Conservation (phyloP, 306 rosid species). For the Inga laurina region DNA sequence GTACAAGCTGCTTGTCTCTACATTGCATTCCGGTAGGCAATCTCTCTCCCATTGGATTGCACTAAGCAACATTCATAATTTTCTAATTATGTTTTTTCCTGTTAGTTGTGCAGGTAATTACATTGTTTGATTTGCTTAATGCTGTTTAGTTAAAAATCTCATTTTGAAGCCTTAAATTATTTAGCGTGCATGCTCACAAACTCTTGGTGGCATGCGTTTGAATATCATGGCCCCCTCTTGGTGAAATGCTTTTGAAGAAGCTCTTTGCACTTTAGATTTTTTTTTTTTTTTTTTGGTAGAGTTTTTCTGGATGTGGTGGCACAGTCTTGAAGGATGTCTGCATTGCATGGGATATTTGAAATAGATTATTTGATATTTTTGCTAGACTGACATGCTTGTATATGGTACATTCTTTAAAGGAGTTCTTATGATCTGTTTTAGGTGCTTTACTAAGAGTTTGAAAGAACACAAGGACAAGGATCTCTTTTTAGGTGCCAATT, state of each 20-base stretch:
- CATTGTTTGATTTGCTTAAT: too few species aligned
- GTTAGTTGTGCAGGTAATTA: too few species aligned
- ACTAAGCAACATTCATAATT: background rate
- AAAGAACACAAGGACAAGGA: background rate
- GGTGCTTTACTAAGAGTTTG: background rate
- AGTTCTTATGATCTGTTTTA: background rate
- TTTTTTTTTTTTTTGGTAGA: background rate
- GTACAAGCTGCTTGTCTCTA: constrained; percentile 86
- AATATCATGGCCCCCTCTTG: too few species aligned
- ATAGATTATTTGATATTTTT: background rate
- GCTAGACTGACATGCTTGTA: background rate
- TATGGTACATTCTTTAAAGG: background rate
- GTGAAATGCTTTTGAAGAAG: background rate
- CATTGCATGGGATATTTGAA: background rate
- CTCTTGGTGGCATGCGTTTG: too few species aligned
- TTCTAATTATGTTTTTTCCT: too few species aligned
- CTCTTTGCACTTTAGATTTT: background rate
- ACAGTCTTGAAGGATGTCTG: background rate
- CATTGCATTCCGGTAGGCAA: constrained; percentile 74
- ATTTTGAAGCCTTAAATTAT: background rate
- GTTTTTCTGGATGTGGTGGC: background rate
- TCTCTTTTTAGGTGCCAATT: background rate
- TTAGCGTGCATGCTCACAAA: background rate
- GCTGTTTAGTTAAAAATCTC: background rate
- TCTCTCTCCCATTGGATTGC: background rate